These are phyloP conservation scores for Mesotaenium endlicherianum DNA, from an alignment of 139 green algal genomes.

Conservation along the genomic window DNA sequence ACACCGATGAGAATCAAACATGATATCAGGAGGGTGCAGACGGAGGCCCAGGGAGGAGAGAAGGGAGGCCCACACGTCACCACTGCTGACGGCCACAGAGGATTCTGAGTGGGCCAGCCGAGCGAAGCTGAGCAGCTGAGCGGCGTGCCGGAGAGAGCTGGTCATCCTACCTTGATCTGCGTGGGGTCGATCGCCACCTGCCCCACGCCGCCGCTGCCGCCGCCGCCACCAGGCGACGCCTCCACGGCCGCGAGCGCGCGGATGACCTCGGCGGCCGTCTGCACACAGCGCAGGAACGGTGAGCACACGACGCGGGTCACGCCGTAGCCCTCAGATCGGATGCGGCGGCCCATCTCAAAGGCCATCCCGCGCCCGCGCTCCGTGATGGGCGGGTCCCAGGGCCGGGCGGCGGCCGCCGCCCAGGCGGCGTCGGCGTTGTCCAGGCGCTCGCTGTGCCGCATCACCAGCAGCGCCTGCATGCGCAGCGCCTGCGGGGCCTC, in stretches of 20 bases:
- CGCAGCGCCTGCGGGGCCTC: neutral
- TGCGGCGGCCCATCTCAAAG: neutral
- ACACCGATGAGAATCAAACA: too few species aligned
- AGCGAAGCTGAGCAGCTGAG: too few species aligned
- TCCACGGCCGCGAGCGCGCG: neutral
- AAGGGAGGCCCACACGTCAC: too few species aligned
- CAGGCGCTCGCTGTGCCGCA: constrained; percentile 41
- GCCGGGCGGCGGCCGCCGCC: neutral
- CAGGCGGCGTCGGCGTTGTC: constrained; percentile 20
- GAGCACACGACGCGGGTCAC: constrained; percentile 36
- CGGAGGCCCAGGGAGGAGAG: too few species aligned
- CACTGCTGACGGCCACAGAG: too few species aligned
- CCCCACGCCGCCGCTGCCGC: neutral
- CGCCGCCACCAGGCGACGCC: neutral
- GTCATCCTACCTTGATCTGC: constrained; percentile 14
- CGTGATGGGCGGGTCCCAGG: constrained; percentile 49
- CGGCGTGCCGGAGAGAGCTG: too few species aligned
- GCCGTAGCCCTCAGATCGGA: neutral
- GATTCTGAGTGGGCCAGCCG: too few species aligned
- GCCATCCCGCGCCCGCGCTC: constrained; percentile 28
- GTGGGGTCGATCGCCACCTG: neutral
- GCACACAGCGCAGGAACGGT: constrained; percentile 45
- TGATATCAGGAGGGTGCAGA: too few species aligned
- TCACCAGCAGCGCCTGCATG: constrained; percentile 32
- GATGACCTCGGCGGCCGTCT: constrained; percentile 30